These are phyloP conservation scores for Phytophthora cryptogea DNA, from an alignment of 352 stramenopile genomes.

Conservation along the genomic window DNA sequence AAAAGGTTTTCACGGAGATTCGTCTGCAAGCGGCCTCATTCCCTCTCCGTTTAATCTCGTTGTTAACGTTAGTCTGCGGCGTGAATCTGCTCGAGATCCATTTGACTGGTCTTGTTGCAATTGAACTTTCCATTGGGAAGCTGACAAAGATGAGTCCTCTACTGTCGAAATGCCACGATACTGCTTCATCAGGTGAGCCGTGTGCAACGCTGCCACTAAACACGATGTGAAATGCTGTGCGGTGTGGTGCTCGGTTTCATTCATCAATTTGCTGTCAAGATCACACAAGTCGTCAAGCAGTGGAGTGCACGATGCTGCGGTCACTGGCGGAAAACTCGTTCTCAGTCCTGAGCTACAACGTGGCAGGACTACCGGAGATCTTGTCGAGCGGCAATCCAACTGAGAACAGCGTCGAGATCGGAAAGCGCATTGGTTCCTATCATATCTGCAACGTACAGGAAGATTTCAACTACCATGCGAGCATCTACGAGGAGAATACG, in stretches of 20 bases:
- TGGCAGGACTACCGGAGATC: slow-evolving; percentile 46
- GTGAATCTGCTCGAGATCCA: slow-evolving; percentile 8
- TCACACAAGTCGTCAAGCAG: background rate
- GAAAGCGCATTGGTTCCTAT: slow-evolving; percentile 43
- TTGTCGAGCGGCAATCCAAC: slow-evolving; percentile 52
- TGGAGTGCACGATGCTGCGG: slow-evolving; percentile 26
- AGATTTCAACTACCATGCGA: slow-evolving; percentile 50
- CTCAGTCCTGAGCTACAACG: slow-evolving; percentile 50
- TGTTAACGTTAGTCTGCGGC: background rate
- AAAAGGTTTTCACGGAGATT: background rate
- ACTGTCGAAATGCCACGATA: slow-evolving; percentile 19
- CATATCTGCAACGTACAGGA: slow-evolving; percentile 46
- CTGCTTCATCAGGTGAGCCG: slow-evolving; percentile 9
- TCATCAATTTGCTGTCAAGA: slow-evolving; percentile 8
- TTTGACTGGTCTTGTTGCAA: background rate
- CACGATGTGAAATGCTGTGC: slow-evolving; percentile 10
- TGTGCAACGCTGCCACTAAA: slow-evolving; percentile 23
- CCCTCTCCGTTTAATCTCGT: too few relatives aligned
- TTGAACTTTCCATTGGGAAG: background rate
- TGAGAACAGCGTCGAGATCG: slow-evolving; percentile 51
- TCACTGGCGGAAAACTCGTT: slow-evolving; percentile 43
- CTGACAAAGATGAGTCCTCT: slow-evolving; percentile 23
- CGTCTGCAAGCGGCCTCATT: too few relatives aligned
- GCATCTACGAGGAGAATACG: slow-evolving; percentile 47
- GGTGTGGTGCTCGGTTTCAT: slow-evolving; percentile 10